Percentiles rank a stretch among this genome's conserved stretches.
These are phyloP conservation scores for Colletotrichum ledebouriae DNA, from an alignment of 2,329 filamentous ascomycete species.

Conservation along the genomic window DNA sequence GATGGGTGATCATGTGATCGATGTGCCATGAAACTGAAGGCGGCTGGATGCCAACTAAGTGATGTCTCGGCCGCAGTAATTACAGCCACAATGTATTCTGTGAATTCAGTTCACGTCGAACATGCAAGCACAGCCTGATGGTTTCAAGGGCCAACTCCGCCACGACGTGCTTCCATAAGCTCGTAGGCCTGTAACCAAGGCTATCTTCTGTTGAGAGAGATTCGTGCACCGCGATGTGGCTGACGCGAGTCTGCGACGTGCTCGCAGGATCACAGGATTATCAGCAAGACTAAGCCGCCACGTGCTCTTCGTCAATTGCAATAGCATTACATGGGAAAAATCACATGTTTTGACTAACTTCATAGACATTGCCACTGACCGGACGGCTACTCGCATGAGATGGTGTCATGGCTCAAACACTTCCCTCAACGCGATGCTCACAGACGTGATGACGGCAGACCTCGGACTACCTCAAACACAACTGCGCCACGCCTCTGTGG, in stretches of 20 bases:
- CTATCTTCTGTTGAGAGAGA: too few relatives aligned
- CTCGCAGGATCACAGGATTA: background rate
- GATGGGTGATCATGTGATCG: too few relatives aligned
- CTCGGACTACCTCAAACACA: slow-evolving; percentile 2
- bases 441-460: slow-evolving; percentile 15
- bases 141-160: too few relatives aligned
- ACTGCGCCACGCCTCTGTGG: background rate
- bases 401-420: slow-evolving; percentile 11
- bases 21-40: too few relatives aligned
- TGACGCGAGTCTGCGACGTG: background rate
- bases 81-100: too few relatives aligned
- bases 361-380: slow-evolving; percentile 1
- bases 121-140: too few relatives aligned
- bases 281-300: background rate
- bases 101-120: too few relatives aligned
- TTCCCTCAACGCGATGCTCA: slow-evolving; percentile 3
- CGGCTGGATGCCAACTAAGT: too few relatives aligned
- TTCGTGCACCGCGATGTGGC: background rate
- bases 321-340: background rate
- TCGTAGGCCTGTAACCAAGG: too few relatives aligned
- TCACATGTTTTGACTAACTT: background rate
- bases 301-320: background rate
- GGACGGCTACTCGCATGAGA: background rate
- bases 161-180: too few relatives aligned
- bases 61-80: too few relatives aligned